These are phyloP conservation scores for Dothideomycetes sp. DNA, from an alignment of 2,329 filamentous ascomycete species.

Conservation along the genomic window DNA sequence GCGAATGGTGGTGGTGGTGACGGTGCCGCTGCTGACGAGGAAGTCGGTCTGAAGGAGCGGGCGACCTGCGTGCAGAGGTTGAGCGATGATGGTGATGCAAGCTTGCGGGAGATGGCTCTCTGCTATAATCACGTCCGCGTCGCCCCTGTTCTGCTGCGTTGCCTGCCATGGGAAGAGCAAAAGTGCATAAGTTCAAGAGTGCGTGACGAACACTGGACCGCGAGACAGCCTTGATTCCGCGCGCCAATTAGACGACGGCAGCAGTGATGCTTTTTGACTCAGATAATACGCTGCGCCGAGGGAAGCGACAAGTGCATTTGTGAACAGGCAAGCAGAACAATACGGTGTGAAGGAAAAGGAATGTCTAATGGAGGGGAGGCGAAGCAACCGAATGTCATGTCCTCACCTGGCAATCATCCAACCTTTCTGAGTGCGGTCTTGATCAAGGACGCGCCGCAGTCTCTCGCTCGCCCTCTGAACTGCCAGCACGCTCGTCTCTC, in stretches of 20 bases:
- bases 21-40: constrained; percentile 3
- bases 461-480: no score
- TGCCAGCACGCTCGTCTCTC: no score
- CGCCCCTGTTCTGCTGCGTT: constrained; percentile 12
- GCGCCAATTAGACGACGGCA: constrained; percentile 8
- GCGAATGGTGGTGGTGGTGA: constrained; percentile 8
- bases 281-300: constrained; percentile 6
- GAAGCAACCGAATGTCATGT: constrained; percentile 3
- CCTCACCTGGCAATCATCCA: constrained; percentile 11
- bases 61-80: constrained; percentile 9
- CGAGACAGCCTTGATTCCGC: constrained; percentile 11
- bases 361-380: constrained; percentile 1
- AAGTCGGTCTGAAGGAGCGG: constrained; percentile 1
- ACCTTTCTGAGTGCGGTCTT: no score
- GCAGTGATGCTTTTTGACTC: constrained; percentile 5
- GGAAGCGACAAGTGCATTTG: constrained; percentile 7
- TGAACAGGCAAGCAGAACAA: no score
- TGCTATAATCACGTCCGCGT: constrained; percentile 13
- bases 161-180: constrained; percentile 12
- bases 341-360: constrained; percentile 1
- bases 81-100: constrained; percentile 11
- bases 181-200: constrained; percentile 11
- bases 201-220: constrained; percentile 9
- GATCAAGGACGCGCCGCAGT: constrained; percentile 8
- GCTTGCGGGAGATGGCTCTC: constrained; percentile 7